A percentile compares a stretch with the other conserved stretches of the same genome.
phyloP scores from a whole-genome alignment of 2,329 filamentous ascomycete genomes.

The Aureobasidium mangrovei region DNA sequence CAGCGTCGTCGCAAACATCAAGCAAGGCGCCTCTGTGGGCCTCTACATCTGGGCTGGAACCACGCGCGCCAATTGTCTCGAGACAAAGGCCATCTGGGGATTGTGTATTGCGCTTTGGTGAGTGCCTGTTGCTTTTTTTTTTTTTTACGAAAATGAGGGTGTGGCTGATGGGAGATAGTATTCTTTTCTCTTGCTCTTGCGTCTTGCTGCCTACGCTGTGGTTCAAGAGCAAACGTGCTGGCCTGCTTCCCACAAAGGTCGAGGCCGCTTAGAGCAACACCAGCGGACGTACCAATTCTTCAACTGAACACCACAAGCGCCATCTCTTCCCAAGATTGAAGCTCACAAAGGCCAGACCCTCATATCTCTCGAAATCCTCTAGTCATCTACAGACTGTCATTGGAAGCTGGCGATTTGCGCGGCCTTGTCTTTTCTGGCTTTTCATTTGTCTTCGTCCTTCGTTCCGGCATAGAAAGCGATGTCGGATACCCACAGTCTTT shows the following conservation, averaged over 20 bases:
- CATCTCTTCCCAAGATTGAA: not conserved
- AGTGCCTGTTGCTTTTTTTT: conserved; percentile 23
- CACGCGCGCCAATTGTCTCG: conserved; percentile 60
- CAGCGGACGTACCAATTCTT: too few species aligned
- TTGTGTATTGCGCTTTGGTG: conserved; percentile 68
- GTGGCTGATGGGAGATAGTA: conserved; percentile 22
- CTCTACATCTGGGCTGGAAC: conserved; percentile 51
- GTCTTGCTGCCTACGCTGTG: conserved; percentile 40
- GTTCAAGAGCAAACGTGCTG: conserved; percentile 41
- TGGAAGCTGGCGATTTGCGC: conserved; percentile 5
- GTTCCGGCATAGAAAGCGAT: not conserved
- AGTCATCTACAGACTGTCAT: not conserved
- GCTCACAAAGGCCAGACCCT: not conserved
- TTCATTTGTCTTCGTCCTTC: not conserved
- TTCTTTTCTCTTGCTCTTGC: conserved; percentile 39
- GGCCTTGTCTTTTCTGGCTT: not conserved
- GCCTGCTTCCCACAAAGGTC: conserved; percentile 11
- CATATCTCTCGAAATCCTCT: not conserved
- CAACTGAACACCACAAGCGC: too few species aligned
- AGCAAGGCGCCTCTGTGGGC: conserved; percentile 41
- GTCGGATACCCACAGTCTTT: conserved; percentile 1
- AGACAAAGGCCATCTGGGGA: conserved; percentile 84
- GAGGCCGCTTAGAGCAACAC: not conserved
- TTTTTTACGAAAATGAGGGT: not conserved
- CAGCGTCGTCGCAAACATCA: conserved; percentile 44